Evolutionary conservation across 306 rosid genomes (phyloP).

Genomic region (Senna tora): DNA sequence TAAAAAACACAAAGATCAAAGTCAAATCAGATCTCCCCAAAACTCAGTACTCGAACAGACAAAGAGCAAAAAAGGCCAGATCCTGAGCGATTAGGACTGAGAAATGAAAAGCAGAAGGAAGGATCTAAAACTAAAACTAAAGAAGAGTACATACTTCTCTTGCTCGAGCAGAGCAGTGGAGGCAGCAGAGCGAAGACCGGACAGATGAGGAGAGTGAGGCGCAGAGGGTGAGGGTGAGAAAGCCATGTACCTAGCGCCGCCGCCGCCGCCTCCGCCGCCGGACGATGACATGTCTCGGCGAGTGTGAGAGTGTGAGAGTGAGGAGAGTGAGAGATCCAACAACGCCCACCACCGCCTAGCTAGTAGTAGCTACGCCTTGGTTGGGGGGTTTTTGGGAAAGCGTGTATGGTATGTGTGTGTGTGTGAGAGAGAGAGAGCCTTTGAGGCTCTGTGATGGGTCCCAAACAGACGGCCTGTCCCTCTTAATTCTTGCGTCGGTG

Average conservation of each 20-base stretch:
- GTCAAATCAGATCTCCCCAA: slow-evolving; percentile 7
- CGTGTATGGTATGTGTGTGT: background rate
- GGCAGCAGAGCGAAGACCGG: slow-evolving; percentile 79
- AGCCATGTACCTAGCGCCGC: slow-evolving; percentile 66
- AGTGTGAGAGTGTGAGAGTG: background rate
- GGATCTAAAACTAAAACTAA: slow-evolving; percentile 41
- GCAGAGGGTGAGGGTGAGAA: slow-evolving; percentile 92
- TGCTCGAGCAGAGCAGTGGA: slow-evolving; percentile 71
- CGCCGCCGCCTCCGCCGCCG: slow-evolving; percentile 43
- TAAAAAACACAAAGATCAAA: background rate
- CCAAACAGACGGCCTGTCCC: slow-evolving; percentile 6
- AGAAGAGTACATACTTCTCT: slow-evolving; percentile 66
- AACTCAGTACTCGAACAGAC: background rate
- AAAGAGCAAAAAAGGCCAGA: background rate
- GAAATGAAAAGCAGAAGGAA: background rate
- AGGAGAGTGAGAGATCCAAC: background rate
- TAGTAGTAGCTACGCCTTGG: no score
- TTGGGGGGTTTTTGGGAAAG: background rate
- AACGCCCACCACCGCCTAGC: background rate
- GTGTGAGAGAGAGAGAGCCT: background rate
- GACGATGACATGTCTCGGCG: slow-evolving; percentile 56
- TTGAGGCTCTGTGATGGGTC: slow-evolving; percentile 1
- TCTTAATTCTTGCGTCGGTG: slow-evolving; percentile 14
- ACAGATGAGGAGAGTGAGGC: slow-evolving; percentile 52
- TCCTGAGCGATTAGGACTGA: background rate